These are phyloP conservation scores for Candida tropicalis DNA, from an alignment of 1,139 yeast genomes.

Conservation along the genomic window DNA sequence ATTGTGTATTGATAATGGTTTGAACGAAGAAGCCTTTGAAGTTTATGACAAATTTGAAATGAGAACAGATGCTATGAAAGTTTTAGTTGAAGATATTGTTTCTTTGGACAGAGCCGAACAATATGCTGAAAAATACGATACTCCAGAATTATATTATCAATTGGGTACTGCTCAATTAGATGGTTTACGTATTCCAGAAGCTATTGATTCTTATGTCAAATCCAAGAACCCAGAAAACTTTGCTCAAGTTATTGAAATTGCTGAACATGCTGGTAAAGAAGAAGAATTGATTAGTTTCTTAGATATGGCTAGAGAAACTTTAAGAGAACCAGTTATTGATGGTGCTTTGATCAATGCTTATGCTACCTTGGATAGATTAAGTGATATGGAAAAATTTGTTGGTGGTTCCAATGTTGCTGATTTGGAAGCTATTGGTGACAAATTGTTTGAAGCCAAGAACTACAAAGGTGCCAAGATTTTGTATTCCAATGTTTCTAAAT, in stretches of 20 bases:
- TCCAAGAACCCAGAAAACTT: conserved; percentile 92
- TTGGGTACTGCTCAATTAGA: conserved; percentile 95
- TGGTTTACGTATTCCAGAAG: conserved; percentile 90
- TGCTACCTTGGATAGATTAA: conserved; percentile 74
- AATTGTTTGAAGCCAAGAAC: conserved; percentile 76
- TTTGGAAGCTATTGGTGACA: conserved; percentile 89
- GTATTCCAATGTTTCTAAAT: conserved; percentile 84
- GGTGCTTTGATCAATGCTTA: conserved; percentile 88
- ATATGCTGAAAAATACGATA: conserved; percentile 88
- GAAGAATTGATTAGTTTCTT: conserved; percentile 88
- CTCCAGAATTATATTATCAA: conserved; percentile 90
- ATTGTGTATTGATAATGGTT: conserved; percentile 83
- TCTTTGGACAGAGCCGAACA: conserved; percentile 93
- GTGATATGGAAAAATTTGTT: conserved; percentile 83
- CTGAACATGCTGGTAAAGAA: conserved; percentile 95
- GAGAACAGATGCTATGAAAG: conserved; percentile 80
- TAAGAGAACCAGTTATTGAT: conserved; percentile 91
- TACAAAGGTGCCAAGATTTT: conserved; percentile 93
- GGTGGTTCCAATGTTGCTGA: conserved; percentile 92
- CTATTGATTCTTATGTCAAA: conserved; percentile 84
- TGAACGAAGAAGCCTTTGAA: conserved; percentile 93
- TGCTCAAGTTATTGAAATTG: conserved; percentile 90
- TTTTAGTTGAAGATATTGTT: conserved; percentile 88
- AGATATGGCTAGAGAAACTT: conserved; percentile 90
- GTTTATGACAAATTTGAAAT: conserved; percentile 85